phyloP scores from a whole-genome alignment of 1,139 yeast species.

The Kazachstania sp. region DNA sequence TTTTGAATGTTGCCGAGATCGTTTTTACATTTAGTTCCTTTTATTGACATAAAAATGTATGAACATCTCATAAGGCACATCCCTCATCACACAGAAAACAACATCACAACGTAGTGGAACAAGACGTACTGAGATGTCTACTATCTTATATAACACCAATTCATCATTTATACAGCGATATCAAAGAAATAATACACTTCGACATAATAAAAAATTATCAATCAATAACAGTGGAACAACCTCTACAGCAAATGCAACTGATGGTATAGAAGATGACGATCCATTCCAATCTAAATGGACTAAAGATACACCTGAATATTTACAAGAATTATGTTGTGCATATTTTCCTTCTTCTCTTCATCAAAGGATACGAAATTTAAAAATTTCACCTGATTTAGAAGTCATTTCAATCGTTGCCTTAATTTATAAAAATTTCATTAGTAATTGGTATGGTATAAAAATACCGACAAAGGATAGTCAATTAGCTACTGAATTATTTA shows the following conservation, averaged over 20 bases:
- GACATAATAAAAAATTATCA: constrained; percentile 3
- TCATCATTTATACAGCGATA: constrained; percentile 24
- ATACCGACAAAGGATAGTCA: constrained; percentile 21
- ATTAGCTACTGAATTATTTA: constrained; percentile 15
- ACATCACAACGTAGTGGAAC: neutral
- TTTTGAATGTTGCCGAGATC: too few relatives aligned
- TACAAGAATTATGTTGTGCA: constrained; percentile 22
- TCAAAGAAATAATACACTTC: constrained; percentile 15
- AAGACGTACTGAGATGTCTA: constrained; percentile 13
- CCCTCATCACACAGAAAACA: neutral
- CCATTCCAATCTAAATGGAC: constrained; percentile 14
- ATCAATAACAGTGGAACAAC: neutral
- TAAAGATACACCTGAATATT: constrained; percentile 21
- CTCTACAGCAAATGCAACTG: neutral
- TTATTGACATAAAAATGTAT: too few relatives aligned
- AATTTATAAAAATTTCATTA: constrained; percentile 22
- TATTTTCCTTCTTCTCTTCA: constrained; percentile 19
- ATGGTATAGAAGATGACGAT: constrained; percentile 5
- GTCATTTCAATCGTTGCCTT: constrained; percentile 21
- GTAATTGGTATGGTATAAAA: constrained; percentile 27
- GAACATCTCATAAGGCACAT: neutral
- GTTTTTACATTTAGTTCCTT: too few relatives aligned
- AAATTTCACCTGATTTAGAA: constrained; percentile 12
- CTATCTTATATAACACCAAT: constrained; percentile 25
- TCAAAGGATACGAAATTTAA: constrained; percentile 8